A percentile compares a stretch with the other conserved stretches of the same genome.
Conservation (phyloP, 2,329 filamentous ascomycete genomes). For the Calonectria fujianensis region DNA sequence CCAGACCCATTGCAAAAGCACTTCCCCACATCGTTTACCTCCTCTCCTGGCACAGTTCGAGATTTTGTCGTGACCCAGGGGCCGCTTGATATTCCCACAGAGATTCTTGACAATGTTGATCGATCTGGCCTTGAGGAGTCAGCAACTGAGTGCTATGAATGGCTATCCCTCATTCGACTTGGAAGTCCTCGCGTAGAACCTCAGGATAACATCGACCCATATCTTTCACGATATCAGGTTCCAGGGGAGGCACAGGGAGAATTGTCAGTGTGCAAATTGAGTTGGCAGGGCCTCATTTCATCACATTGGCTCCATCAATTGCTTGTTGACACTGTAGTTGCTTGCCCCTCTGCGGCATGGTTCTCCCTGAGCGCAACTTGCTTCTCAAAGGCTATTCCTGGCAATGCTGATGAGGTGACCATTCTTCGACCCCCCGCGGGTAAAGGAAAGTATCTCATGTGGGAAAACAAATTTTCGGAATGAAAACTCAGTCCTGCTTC, state of each 20-base stretch:
- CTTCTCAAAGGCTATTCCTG: constrained; percentile 67
- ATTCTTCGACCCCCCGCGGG: constrained; percentile 71
- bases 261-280: constrained; percentile 69
- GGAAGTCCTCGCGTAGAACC: constrained; percentile 77
- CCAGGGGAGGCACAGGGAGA: constrained; percentile 64
- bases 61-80: constrained; percentile 49
- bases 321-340: constrained; percentile 67
- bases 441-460: constrained; percentile 74
- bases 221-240: constrained; percentile 80
- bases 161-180: constrained; percentile 81
- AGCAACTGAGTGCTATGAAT: constrained; percentile 81
- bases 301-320: constrained; percentile 70
- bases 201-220: constrained; percentile 78
- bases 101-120: constrained; percentile 59
- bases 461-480: constrained; percentile 72
- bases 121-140: constrained; percentile 76
- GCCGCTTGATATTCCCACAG: constrained; percentile 52
- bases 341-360: constrained; percentile 70
- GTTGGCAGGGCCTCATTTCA: constrained; percentile 76
- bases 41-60: constrained; percentile 48
- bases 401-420: constrained; percentile 69
- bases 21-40: constrained; percentile 65
- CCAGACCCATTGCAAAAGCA: constrained; percentile 70
- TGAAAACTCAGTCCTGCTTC: constrained; percentile 71
- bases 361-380: constrained; percentile 72